Conservation (phyloP, 495 filamentous ascomycete species). For the Aspergillus cristatus region DNA sequence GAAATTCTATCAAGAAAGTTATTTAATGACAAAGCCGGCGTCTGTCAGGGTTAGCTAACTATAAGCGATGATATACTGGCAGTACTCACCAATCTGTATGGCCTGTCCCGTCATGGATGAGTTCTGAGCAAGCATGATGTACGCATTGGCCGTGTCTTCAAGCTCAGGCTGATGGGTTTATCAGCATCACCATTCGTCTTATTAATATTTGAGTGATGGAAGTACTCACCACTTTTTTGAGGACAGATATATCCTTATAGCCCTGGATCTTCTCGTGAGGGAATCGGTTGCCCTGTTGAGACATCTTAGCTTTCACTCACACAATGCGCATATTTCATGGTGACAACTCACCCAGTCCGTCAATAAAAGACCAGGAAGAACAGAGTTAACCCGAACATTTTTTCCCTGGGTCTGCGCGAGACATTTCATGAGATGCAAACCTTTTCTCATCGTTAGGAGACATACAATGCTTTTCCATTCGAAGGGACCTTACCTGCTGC, state of each 20-base stretch:
- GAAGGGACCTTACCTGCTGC: conserved; percentile 37
- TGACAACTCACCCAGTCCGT: conserved; percentile 58
- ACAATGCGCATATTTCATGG: neutral
- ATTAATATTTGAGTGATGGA: neutral
- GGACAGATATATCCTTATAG: conserved; percentile 24
- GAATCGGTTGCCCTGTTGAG: conserved; percentile 36
- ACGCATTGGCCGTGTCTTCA: conserved; percentile 47
- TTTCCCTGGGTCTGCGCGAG: conserved; percentile 57
- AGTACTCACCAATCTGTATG: conserved; percentile 41
- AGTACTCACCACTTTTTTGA: conserved; percentile 36
- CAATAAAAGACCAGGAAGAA: conserved; percentile 55
- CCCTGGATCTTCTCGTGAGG: conserved; percentile 29
- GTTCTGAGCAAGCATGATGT: conserved; percentile 44
- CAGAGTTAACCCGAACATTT: conserved; percentile 59
- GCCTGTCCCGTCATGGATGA: conserved; percentile 49
- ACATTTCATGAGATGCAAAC: conserved; percentile 63
- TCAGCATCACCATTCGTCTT: conserved; percentile 6
- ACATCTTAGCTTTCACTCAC: neutral
- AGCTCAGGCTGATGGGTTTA: conserved; percentile 36
- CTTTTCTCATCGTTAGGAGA: conserved; percentile 14
- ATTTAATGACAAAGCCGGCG: conserved; percentile 26
- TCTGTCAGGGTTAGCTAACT: conserved; percentile 20
- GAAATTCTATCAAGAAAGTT: conserved; percentile 1
- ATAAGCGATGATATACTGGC: neutral
- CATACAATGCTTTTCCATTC: neutral